A percentile compares a stretch with the other conserved stretches of the same genome.
Evolutionary conservation across 345 rosid genomes (phyloP).

Genomic region (Reutealis trisperma): DNA sequence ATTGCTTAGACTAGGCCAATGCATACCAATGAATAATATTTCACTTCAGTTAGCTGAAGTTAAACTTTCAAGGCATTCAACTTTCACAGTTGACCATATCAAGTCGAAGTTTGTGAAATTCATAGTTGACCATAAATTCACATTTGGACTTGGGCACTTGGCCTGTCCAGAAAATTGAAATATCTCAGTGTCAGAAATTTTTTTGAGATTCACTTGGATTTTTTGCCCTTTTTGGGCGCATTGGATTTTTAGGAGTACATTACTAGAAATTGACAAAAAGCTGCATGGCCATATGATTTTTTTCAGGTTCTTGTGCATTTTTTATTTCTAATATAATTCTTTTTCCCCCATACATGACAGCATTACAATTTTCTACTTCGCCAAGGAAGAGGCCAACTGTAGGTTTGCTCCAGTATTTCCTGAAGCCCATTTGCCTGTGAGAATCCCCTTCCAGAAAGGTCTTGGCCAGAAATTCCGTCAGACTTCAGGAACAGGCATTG

Average conservation of each 20-base stretch:
- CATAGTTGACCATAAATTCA: not conserved
- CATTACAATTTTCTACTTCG: slow-evolving; percentile 73
- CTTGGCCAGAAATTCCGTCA: slow-evolving; percentile 67
- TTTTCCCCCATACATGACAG: slow-evolving; percentile 33
- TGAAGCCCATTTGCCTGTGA: slow-evolving; percentile 58
- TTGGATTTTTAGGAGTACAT: not conserved
- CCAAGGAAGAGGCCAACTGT: slow-evolving; percentile 73
- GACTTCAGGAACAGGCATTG: slow-evolving; percentile 82
- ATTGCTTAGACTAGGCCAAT: not conserved
- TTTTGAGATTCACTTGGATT: not conserved
- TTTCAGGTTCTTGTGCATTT: not conserved
- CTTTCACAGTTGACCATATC: not conserved
- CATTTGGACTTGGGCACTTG: not conserved
- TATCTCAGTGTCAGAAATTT: not conserved
- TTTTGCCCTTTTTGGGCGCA: not conserved
- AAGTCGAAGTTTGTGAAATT: not conserved
- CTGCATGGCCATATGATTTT: not conserved
- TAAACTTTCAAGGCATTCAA: not conserved
- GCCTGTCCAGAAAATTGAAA: slow-evolving; percentile 5
- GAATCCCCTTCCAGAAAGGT: slow-evolving; percentile 71
- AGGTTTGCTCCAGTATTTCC: slow-evolving; percentile 66
- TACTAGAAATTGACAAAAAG: not conserved
- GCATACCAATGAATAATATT: not conserved
- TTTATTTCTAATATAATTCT: slow-evolving; percentile 18
- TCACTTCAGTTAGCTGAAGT: not conserved